A percentile compares a stretch with the other conserved stretches of the same genome.
phyloP scores from a whole-genome alignment of 2,329 filamentous ascomycete species.

The Aspergillus tamarii region DNA sequence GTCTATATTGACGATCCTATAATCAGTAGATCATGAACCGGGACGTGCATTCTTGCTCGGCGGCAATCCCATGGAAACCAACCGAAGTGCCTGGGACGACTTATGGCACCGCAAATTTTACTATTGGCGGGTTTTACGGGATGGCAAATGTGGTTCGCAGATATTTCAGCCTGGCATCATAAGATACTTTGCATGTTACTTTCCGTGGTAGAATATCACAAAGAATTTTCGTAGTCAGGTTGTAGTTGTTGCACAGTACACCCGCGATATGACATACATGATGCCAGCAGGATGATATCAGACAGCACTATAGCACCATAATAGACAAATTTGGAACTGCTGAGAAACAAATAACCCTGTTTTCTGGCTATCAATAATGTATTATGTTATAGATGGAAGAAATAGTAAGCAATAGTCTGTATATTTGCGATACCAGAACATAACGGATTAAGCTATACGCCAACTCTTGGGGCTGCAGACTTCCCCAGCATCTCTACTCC shows the following conservation, averaged over 20 bases:
- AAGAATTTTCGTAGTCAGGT: not conserved
- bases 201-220: not conserved
- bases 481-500: slow-evolving; percentile 5
- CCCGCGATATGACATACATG: not conserved
- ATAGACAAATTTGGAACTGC: not conserved
- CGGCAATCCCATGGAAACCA: not conserved
- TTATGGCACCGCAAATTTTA: not conserved
- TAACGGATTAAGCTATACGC: not conserved
- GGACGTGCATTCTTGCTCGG: not conserved
- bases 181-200: not conserved
- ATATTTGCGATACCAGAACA: not conserved
- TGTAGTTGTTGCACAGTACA: not conserved
- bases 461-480: not conserved
- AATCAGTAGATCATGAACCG: not conserved
- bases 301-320: not conserved
- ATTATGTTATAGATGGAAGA: not conserved
- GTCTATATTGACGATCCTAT: not conserved
- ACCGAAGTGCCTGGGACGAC: not conserved
- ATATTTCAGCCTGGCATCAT: slow-evolving; percentile 1
- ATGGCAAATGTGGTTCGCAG: not conserved
- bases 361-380: not conserved
- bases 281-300: not conserved
- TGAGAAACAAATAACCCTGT: not conserved
- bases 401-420: not conserved
- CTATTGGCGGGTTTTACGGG: not conserved